Conservation (phyloP, 768 basidiomycete species). For the Russula virescens region DNA sequence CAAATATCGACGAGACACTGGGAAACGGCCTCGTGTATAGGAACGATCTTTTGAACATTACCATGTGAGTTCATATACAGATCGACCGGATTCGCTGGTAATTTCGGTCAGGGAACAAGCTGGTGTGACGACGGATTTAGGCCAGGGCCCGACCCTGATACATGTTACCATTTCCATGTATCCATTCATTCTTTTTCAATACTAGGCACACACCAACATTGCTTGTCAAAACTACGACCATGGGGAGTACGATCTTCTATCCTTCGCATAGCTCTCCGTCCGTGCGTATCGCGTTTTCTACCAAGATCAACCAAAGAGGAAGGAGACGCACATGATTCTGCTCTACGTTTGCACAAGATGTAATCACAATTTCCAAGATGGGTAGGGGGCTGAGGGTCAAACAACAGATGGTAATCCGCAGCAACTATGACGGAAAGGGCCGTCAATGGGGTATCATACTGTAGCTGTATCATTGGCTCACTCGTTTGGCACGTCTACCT, state of each 20-base stretch:
- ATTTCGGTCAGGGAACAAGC: conserved; percentile 69
- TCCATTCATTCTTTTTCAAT: conserved; percentile 3
- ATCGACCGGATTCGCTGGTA: conserved; percentile 8
- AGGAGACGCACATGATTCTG: conserved; percentile 90
- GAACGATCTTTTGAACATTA: conserved; percentile 89
- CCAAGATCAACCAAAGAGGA: conserved; percentile 96
- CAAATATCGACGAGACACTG: conserved; percentile 72
- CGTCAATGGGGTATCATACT: neutral
- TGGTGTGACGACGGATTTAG: conserved; percentile 84
- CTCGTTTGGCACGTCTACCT: neutral
- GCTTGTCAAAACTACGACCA: conserved; percentile 76
- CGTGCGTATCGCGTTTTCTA: no score
- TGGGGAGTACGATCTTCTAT: conserved; percentile 51
- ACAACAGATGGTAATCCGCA: conserved; percentile 27
- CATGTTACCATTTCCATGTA: neutral
- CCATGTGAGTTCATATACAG: conserved; percentile 54
- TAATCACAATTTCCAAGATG: conserved; percentile 67
- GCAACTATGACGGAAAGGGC: neutral
- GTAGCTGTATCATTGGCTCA: neutral
- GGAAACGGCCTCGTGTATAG: conserved; percentile 91
- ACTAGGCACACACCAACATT: conserved; percentile 77
- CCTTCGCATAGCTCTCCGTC: conserved; percentile 53
- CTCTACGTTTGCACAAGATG: conserved; percentile 88
- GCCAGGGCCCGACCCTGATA: conserved; percentile 84
- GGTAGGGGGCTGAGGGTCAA: conserved; percentile 42